Base-by-base conservation (phyloP, 2,329 filamentous ascomycete species). In the Diplodia intermedia region DNA sequence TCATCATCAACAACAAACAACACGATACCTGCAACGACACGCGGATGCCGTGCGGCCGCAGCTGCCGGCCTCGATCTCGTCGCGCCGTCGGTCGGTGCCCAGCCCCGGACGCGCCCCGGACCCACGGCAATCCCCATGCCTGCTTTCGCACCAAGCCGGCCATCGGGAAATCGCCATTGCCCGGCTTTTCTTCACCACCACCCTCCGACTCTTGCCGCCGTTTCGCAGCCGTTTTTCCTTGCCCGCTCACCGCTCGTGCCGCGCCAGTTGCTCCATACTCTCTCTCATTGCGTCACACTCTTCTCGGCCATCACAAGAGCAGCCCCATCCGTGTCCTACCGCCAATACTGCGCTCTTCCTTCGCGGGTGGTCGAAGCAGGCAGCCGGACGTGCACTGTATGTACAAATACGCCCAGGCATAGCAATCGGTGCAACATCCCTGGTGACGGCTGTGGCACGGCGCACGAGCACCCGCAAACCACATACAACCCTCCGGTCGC, bases 1-100 rank as follows among this genome's bases (percentile, higher is more conserved):
- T 52, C 23, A 63, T 14, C 40, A 2, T 31, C 60, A 20, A 38
- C 23, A 63, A 63, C 47, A 63, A 63, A 63, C 43, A 36, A 62
- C 9, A 43, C 56, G n/a, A 38, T 43, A 62, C 26, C 29, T 23
- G 20, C 43, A 31, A 15, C 43, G 11, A 23, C 60, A 14, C 31
- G 60, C 60, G 50, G 33, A 62, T 26, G 43, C 60, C 60, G 26
- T 26, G 26, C 26, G 26, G 26, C 26, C 26, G 26, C 26, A 26
- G 26, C 26, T 26, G 26, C 26, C 3, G 26, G 26, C 26, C 26
- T 26, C 26, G 26, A 26, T 26, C 40, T 52, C 26, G 33, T 60
- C 53, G 31, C 53, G 26, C n/a, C 31, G 20, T 36, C 29, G 23
- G 40, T 20, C 40, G 26, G 23, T 49, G 56, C 18, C 56, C 56